Evolutionary conservation across 1,284 basidiomycete genomes (phyloP), one percentile per base, ranked within the genome.

Genomic region (Coniferiporia sulphurascens): DNA sequence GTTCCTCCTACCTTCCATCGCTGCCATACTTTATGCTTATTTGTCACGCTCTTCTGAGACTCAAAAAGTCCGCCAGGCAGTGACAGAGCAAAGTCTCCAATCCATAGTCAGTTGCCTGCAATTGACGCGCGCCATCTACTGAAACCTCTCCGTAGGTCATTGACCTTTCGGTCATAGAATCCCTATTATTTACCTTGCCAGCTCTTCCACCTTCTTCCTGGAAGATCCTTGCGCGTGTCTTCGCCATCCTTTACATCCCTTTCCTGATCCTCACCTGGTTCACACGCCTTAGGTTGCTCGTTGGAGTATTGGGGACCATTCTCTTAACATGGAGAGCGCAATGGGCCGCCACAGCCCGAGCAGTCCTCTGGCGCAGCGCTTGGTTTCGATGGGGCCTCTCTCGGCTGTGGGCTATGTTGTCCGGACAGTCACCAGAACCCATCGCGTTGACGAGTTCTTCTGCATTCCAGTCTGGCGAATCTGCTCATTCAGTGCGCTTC

Each of bases 61-160:
- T 13, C 21, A 56, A 35, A 63, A 53, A 56, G 52, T 51, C 55
- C 61, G 52, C 8, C 35, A 38, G 32, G 49, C 58, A 27, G 48
- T 53, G 15, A 59, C 61, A 19, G 61, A 62, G 27, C 61, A 62
- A 38, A 59, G 13, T 27, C 48, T 62, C 12, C 61, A 62, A 41
- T 46, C 61, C 19, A 62, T 58, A 15, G 58, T 62, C 15, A 17
- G 58, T 49, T 52, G 51, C 59, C n/a, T 1, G 72, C 78, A 4
- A 78, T 81, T 0, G 71, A 75, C 0, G 88, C 87, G 0, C 86
- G 91, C 64, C 72, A 79, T n/a, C 78, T 79, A n/a, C 70, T 93
- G 0, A 82, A 82, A 58, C 69, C 69, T 38, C 76, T 78, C 44
- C 73, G 86, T 45, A 59, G 58, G 46, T 59, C 59, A 70, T 81